A percentile compares a stretch with the other conserved stretches of the same genome.
Conservation (phyloP, 495 filamentous ascomycete species). For the Hypoxylon fragiforme region DNA sequence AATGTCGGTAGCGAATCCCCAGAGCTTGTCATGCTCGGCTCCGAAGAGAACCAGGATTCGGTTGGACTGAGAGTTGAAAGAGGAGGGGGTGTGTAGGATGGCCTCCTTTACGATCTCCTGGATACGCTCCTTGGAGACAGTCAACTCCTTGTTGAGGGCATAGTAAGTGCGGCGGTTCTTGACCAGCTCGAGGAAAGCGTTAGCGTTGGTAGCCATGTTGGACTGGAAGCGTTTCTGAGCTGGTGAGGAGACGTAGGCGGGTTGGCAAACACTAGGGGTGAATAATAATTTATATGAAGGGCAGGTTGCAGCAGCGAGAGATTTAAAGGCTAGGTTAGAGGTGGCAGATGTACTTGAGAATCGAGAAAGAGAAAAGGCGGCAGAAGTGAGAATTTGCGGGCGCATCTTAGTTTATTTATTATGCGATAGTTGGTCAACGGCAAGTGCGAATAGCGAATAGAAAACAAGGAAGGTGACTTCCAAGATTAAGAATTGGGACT, state of each 20-base stretch:
- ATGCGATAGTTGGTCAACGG: conserved; percentile 6
- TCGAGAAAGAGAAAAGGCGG: conserved; percentile 31
- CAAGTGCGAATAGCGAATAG: conserved; percentile 8
- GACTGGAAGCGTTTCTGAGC: conserved; percentile 14
- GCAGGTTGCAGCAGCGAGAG: conserved; percentile 15
- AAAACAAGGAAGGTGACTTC: neutral
- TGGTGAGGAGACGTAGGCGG: conserved; percentile 4
- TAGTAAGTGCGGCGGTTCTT: conserved; percentile 63
- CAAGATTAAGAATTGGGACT: too few species aligned
- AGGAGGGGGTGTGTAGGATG: conserved; percentile 58
- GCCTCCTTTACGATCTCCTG: conserved; percentile 58
- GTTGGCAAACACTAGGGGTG: conserved; percentile 22
- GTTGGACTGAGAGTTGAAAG: conserved; percentile 70
- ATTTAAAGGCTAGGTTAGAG: conserved; percentile 10
- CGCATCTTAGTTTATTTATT: conserved; percentile 39
- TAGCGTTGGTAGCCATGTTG: conserved; percentile 31
- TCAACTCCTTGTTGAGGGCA: conserved; percentile 57
- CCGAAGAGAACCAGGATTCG: conserved; percentile 64
- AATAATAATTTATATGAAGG: conserved; percentile 31
- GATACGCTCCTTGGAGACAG: conserved; percentile 57
- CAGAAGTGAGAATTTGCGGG: conserved; percentile 33
- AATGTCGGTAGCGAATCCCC: conserved; percentile 57
- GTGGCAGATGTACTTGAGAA: conserved; percentile 27
- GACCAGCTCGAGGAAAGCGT: conserved; percentile 55
- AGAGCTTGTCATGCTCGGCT: conserved; percentile 66